phyloP scores from a whole-genome alignment of 176 grass and related monocot genomes.

The Cenchrus purpureus region DNA sequence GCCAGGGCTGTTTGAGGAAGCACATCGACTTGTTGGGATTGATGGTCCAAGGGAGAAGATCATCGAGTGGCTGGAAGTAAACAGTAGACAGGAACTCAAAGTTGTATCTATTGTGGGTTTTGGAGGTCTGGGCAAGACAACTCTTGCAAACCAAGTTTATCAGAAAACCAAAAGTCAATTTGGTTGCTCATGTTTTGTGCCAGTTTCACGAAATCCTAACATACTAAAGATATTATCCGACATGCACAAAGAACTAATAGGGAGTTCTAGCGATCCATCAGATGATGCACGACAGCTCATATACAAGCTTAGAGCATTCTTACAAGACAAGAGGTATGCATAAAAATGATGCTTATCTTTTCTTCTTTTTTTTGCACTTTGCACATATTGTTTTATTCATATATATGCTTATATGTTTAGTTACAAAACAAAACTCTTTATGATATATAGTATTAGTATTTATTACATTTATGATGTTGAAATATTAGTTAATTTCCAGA shows the following conservation, averaged over 20 bases:
- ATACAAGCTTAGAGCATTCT: not conserved
- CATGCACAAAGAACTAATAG: not conserved
- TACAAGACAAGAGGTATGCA: not conserved
- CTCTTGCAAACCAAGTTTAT: not conserved
- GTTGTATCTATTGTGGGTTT: constrained; percentile 22
- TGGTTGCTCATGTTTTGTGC: not conserved
- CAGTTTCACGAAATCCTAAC: not conserved
- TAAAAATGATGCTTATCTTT: not conserved
- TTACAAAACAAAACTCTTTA: too few relatives aligned
- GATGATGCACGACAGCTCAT: not conserved
- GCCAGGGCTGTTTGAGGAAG: not conserved
- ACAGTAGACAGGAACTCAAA: not conserved
- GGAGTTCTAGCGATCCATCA: not conserved
- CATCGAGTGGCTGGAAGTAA: not conserved
- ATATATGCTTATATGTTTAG: too few relatives aligned
- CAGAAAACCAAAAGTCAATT: not conserved
- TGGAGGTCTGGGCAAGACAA: not conserved
- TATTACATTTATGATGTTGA: too few relatives aligned
- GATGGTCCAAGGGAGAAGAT: constrained; percentile 1
- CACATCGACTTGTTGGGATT: not conserved
- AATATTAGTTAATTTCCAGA: too few relatives aligned
- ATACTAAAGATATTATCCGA: not conserved
- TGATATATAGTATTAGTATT: too few relatives aligned
- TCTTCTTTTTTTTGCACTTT: too few relatives aligned
- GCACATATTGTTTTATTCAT: too few relatives aligned